Conservation (phyloP, 495 filamentous ascomycete species). For the Neurospora sp. region DNA sequence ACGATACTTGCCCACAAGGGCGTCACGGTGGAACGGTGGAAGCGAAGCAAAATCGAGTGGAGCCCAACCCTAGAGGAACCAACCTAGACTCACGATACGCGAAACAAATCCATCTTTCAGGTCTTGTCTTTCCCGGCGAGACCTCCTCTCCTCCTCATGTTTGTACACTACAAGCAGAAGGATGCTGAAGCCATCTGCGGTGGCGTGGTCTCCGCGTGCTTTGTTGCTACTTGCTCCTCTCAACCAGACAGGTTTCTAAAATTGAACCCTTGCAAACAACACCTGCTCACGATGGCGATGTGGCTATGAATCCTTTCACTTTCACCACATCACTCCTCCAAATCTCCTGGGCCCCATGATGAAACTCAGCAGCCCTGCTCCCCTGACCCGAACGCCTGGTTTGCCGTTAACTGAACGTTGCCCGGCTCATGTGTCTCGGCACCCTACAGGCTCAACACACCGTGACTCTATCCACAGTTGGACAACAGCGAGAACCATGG, state of each 20-base stretch:
- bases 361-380: not conserved
- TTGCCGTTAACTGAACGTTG: not conserved
- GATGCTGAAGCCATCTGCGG: not conserved
- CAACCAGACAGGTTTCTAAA: not conserved
- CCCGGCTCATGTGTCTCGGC: not conserved
- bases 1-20: not conserved
- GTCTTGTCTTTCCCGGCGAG: not conserved
- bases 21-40: not conserved
- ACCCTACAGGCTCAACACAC: not conserved
- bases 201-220: not conserved
- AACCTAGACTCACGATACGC: not conserved
- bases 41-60: not conserved
- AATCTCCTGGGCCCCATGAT: not conserved
- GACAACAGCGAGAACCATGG: not conserved
- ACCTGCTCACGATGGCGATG: not conserved
- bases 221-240: not conserved
- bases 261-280: not conserved
- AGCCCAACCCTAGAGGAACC: not conserved
- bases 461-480: not conserved
- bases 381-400: not conserved
- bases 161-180: not conserved
- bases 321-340: not conserved
- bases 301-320: not conserved
- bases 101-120: not conserved
- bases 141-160: not conserved